Percentiles rank a stretch among this genome's conserved stretches.
These are phyloP conservation scores for Lojkania enalia DNA, from an alignment of 2,329 filamentous ascomycete species.

Conservation along the genomic window DNA sequence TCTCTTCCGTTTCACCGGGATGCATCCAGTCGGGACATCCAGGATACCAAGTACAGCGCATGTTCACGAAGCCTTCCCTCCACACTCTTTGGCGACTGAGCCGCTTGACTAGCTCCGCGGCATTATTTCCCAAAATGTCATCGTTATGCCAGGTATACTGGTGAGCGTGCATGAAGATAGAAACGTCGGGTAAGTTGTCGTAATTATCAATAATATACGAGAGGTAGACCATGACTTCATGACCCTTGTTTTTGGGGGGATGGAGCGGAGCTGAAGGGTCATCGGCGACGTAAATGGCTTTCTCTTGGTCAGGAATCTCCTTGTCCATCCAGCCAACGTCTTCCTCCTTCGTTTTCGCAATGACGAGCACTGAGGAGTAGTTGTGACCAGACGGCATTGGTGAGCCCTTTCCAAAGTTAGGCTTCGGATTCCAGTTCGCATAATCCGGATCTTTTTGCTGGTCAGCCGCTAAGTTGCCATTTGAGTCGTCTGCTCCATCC, in stretches of 20 bases:
- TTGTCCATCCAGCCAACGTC: conserved; percentile 59
- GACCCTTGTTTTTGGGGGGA: conserved; percentile 61
- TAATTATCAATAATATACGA: conserved; percentile 66
- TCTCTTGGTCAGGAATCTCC: conserved; percentile 53
- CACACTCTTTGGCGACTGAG: conserved; percentile 53
- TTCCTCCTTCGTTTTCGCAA: conserved; percentile 57
- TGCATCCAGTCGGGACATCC: conserved; percentile 61
- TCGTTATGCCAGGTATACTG: conserved; percentile 63
- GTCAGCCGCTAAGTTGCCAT: conserved; percentile 6
- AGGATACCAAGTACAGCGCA: conserved; percentile 59
- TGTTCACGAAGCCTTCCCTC: conserved; percentile 58
- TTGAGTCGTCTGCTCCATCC: conserved; percentile 10
- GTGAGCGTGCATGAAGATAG: conserved; percentile 65
- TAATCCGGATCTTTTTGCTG: conserved; percentile 33
- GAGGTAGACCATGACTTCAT: conserved; percentile 66
- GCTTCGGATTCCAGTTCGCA: conserved; percentile 44
- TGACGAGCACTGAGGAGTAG: conserved; percentile 59
- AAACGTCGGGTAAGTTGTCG: conserved; percentile 60
- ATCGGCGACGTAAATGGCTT: conserved; percentile 58
- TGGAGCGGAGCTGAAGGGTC: conserved; percentile 52
- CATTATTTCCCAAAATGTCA: conserved; percentile 50
- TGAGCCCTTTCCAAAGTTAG: conserved; percentile 36
- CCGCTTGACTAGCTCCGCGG: conserved; percentile 49
- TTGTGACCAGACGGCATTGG: conserved; percentile 49
- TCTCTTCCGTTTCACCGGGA: conserved; percentile 46